These are phyloP conservation scores for Chlamydomonas sphaeroides DNA, from an alignment of 139 green algal species.

Conservation along the genomic window DNA sequence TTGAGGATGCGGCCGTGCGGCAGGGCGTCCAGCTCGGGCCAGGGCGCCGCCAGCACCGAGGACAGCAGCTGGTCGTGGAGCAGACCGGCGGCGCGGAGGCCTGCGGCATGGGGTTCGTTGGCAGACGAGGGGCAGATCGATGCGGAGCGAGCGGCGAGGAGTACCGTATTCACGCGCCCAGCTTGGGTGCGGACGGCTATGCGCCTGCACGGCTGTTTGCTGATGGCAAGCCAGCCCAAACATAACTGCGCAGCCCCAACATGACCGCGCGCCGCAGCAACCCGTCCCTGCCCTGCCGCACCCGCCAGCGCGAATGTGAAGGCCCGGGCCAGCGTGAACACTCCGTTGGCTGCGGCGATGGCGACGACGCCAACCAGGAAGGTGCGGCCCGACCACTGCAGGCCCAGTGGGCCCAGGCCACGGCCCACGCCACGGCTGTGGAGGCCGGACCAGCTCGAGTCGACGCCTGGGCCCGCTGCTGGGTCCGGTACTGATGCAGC, in stretches of 20 bases:
- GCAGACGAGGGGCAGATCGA: no score
- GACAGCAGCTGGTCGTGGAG: constrained; percentile 72
- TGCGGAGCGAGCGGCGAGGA: no score
- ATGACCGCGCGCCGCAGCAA: no score
- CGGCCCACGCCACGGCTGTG: not conserved
- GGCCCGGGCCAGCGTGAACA: constrained; percentile 75
- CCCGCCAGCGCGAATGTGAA: constrained; percentile 85
- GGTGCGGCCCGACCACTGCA: not conserved
- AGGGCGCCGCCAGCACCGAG: constrained; percentile 62
- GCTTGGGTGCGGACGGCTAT: no score
- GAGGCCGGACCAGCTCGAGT: not conserved
- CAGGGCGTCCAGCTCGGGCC: constrained; percentile 66
- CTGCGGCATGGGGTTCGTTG: constrained; percentile 32
- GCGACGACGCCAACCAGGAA: constrained; percentile 67
- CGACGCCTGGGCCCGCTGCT: no score
- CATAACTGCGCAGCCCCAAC: no score
- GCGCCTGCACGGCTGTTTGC: no score
- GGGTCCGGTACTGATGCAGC: no score
- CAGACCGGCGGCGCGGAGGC: constrained; percentile 69
- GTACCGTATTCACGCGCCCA: no score
- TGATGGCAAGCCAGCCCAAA: no score
- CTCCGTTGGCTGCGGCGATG: constrained; percentile 68
- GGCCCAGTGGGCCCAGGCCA: no score
- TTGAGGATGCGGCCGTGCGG: constrained; percentile 78
- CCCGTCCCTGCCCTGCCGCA: no score